phyloP scores from a whole-genome alignment of 768 basidiomycete species.

The Dictyophora rubrovolvata region DNA sequence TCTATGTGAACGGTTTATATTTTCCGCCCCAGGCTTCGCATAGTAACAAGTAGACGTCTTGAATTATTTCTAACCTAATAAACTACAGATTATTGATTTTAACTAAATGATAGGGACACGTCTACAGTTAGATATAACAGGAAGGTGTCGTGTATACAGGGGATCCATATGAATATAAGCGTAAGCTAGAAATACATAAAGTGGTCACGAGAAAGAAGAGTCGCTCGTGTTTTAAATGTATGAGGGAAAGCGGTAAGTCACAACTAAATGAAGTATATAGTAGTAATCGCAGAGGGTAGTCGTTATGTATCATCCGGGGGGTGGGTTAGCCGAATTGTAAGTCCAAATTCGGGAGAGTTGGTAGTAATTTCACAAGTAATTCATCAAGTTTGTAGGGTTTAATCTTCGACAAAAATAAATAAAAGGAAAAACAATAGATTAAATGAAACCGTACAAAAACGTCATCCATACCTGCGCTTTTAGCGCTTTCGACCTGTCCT shows the following conservation, averaged over 20 bases:
- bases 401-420: conserved; percentile 7
- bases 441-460: conserved; percentile 13
- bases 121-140: background rate
- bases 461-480: conserved; percentile 19
- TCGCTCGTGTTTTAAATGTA: background rate
- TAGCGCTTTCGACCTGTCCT: conserved; percentile 16
- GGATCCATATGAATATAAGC: background rate
- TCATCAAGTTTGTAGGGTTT: conserved; percentile 20
- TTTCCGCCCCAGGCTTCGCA: no score
- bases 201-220: background rate
- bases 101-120: no score
- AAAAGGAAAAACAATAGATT: background rate
- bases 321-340: no score
- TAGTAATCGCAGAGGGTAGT: no score
- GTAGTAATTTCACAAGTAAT: conserved; percentile 14
- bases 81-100: no score
- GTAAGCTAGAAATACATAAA: background rate
- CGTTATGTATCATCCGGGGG: no score
- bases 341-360: background rate
- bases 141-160: background rate
- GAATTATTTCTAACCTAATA: no score
- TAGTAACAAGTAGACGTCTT: no score
- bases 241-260: no score
- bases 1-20: no score
- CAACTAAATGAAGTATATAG: no score